Conservation (phyloP, 371 early-diverging fungal genomes). For the Conidiobolus incongruus region DNA sequence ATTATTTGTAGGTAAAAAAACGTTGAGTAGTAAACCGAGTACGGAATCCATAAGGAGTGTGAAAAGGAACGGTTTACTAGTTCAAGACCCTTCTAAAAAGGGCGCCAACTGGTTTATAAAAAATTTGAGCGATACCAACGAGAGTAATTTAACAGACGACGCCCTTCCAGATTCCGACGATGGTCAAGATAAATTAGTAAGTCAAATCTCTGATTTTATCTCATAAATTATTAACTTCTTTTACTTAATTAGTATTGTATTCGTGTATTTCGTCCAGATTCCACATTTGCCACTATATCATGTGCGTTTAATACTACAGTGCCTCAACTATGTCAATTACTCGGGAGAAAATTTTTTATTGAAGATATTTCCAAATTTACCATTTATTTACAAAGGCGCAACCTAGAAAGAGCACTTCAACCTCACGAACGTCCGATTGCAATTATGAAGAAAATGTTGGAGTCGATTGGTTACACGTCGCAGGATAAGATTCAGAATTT, state of each 20-base stretch:
- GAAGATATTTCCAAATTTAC: conserved; percentile 44
- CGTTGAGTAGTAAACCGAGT: not conserved
- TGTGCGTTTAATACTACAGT: conserved; percentile 38
- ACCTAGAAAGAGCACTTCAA: conserved; percentile 32
- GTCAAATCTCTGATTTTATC: not conserved
- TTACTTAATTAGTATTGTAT: conserved; percentile 17
- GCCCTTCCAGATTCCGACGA: not conserved
- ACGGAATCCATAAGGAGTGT: not conserved
- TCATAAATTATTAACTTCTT: not conserved
- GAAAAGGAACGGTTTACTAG: conserved; percentile 2
- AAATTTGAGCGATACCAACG: not conserved
- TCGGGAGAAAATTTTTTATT: conserved; percentile 54
- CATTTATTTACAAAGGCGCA: conserved; percentile 31
- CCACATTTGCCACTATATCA: conserved; percentile 51
- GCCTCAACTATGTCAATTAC: conserved; percentile 35
- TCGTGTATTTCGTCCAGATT: conserved; percentile 38
- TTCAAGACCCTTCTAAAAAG: not conserved
- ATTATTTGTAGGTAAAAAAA: not conserved
- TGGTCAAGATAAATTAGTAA: not conserved
- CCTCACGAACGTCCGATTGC: conserved; percentile 42
- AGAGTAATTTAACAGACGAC: not conserved
- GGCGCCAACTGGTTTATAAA: not conserved
- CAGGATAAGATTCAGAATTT: conserved; percentile 49
- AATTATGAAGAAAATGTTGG: conserved; percentile 36
- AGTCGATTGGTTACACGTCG: conserved; percentile 58